Conservation (phyloP, 164 flowering plant genomes). For the Umbilicus rupestris region DNA sequence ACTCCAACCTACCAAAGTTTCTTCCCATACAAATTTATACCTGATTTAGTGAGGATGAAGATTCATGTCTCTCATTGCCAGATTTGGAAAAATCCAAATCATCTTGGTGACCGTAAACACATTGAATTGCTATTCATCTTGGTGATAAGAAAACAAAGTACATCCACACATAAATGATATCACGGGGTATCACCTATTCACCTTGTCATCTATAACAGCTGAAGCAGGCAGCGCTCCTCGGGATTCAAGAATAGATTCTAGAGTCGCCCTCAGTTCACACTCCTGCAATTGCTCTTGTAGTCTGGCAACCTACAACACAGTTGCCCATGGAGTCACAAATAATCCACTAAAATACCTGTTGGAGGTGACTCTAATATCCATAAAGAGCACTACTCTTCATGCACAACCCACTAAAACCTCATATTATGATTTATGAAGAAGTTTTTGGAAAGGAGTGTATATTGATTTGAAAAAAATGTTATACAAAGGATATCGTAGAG, state of each 20-base stretch:
- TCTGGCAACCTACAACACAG: slow-evolving; percentile 50
- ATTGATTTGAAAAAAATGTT: no score
- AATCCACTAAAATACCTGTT: no score
- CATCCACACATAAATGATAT: neutral
- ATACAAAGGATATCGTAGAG: no score
- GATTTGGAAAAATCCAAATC: slow-evolving; percentile 12
- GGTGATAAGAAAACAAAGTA: slow-evolving; percentile 11
- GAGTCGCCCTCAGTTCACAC: slow-evolving; percentile 44
- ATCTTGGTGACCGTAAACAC: slow-evolving; percentile 15
- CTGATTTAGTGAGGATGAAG: slow-evolving; percentile 13
- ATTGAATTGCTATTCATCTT: neutral
- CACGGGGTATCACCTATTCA: slow-evolving; percentile 25
- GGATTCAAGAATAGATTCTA: slow-evolving; percentile 60
- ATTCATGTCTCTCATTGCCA: slow-evolving; percentile 23
- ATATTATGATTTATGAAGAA: neutral
- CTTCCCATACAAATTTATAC: slow-evolving; percentile 11
- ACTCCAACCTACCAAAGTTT: no score
- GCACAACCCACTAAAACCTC: no score
- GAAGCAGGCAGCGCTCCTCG: slow-evolving; percentile 22
- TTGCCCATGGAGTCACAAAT: neutral
- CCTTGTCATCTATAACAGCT: slow-evolving; percentile 52
- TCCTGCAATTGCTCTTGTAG: slow-evolving; percentile 74
- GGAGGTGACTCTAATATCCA: neutral
- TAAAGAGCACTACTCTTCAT: no score
- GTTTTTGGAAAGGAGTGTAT: neutral